Percentiles rank a stretch among this genome's conserved stretches.
Evolutionary conservation across 192 early-diverging fungal species (phyloP).

Genomic region (Mycoemilia scoparia): DNA sequence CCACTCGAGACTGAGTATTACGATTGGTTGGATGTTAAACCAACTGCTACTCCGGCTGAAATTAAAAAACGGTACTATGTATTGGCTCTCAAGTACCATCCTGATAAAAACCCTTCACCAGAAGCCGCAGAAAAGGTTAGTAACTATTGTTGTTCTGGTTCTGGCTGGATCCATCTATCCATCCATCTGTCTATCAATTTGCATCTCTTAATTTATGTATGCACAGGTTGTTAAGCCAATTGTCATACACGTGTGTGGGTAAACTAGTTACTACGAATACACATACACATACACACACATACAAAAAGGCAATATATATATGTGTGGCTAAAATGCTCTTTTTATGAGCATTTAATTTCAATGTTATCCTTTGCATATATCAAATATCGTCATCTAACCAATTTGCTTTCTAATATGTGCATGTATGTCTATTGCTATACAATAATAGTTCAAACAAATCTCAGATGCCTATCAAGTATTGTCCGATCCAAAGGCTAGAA

Average conservation of each 20-base stretch:
- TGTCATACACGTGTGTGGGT: too few species aligned
- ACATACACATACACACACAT: too few species aligned
- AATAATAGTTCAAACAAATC: constrained; percentile 91
- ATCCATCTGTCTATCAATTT: too few species aligned
- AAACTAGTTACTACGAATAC: too few species aligned
- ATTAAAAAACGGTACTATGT: constrained; percentile 86
- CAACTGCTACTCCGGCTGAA: constrained; percentile 54
- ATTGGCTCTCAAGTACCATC: constrained; percentile 36
- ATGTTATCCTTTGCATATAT: not conserved
- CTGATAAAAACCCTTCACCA: constrained; percentile 33
- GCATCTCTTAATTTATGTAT: not conserved
- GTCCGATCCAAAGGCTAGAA: constrained; percentile 74
- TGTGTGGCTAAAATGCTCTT: too few species aligned
- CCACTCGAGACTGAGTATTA: constrained; percentile 79
- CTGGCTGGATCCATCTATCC: not conserved
- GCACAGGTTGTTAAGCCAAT: not conserved
- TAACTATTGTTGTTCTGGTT: not conserved
- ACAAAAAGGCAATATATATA: too few species aligned
- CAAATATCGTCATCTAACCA: too few species aligned
- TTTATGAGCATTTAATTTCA: too few species aligned
- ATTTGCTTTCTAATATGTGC: not conserved
- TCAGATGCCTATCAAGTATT: constrained; percentile 95
- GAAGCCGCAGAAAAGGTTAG: constrained; percentile 27
- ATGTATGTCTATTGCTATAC: too few species aligned
- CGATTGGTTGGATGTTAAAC: constrained; percentile 60